A percentile compares a stretch with the other conserved stretches of the same genome.
phyloP scores from a whole-genome alignment of 176 grass and related monocot genomes.

The Musa beccarii region DNA sequence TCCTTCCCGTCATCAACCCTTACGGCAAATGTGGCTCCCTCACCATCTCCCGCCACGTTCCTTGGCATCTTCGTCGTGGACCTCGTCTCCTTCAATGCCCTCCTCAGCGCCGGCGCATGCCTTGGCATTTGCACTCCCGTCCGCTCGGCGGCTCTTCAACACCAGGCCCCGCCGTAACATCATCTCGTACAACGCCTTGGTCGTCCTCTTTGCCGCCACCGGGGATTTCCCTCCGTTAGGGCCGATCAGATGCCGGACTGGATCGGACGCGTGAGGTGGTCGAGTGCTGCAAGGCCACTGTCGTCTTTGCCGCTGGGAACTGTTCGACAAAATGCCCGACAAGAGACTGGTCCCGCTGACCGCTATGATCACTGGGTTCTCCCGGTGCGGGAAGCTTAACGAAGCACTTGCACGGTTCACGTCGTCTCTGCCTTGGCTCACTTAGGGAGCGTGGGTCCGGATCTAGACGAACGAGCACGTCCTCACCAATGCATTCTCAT shows the following conservation, averaged over 20 bases:
- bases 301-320: constrained; percentile 18
- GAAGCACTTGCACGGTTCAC: constrained; percentile 30
- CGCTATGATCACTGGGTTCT: constrained; percentile 43
- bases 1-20: constrained; percentile 47
- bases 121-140: constrained; percentile 15
- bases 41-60: constrained; percentile 11
- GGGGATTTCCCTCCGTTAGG: constrained; percentile 29
- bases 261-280: constrained; percentile 36
- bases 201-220: constrained; percentile 37
- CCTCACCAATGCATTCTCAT: no score
- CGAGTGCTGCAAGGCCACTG: constrained; percentile 28
- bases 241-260: constrained; percentile 38
- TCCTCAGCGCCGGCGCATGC: constrained; percentile 39
- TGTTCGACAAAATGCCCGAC: constrained; percentile 41
- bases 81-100: constrained; percentile 41
- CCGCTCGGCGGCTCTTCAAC: constrained; percentile 30
- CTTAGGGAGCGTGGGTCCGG: constrained; percentile 12
- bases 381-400: constrained; percentile 31
- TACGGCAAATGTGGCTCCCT: constrained; percentile 52
- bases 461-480: no score
- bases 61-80: constrained; percentile 20
- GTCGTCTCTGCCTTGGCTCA: constrained; percentile 41
- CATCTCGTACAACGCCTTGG: constrained; percentile 59
- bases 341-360: constrained; percentile 47
- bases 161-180: constrained; percentile 35